These are phyloP conservation scores for Cystobasidium slooffiae DNA, from an alignment of 1,284 basidiomycete species.

Conservation along the genomic window DNA sequence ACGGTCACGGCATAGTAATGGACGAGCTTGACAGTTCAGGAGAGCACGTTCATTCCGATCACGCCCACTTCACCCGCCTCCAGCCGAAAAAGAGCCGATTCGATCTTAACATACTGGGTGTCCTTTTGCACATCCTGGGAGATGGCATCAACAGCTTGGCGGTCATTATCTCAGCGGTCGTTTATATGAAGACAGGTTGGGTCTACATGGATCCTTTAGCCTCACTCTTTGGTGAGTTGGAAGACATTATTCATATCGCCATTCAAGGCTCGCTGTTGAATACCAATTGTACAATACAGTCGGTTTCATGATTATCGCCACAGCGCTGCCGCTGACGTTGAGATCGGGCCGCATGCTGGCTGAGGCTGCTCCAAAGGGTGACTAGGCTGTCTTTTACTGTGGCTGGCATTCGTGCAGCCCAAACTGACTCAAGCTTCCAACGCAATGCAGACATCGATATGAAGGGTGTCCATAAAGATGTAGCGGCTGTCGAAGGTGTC, in stretches of 20 bases:
- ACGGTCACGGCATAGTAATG: conserved; percentile 13
- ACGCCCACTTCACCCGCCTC: conserved; percentile 20
- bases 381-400: conserved; percentile 2
- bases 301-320: conserved; percentile 37
- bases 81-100: conserved; percentile 22
- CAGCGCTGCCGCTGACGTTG: conserved; percentile 30
- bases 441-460: conserved; percentile 29
- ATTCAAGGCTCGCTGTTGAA: conserved; percentile 13
- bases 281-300: conserved; percentile 20
- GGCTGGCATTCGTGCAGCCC: conserved; percentile 11
- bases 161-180: conserved; percentile 40
- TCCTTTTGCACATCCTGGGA: conserved; percentile 37
- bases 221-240: conserved; percentile 36
- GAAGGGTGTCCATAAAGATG: conserved; percentile 32
- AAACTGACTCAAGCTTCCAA: conserved; percentile 14
- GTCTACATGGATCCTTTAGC: conserved; percentile 40
- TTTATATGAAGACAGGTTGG: conserved; percentile 28
- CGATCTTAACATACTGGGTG: conserved; percentile 39
- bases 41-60: conserved; percentile 19
- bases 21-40: conserved; percentile 3
- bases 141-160: conserved; percentile 41
- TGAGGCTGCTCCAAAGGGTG: conserved; percentile 26
- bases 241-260: conserved; percentile 9
- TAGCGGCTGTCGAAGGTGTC: conserved; percentile 19
- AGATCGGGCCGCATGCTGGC: conserved; percentile 23